Conservation (phyloP, 768 basidiomycete genomes). For the Pisolithus tinctorius region DNA sequence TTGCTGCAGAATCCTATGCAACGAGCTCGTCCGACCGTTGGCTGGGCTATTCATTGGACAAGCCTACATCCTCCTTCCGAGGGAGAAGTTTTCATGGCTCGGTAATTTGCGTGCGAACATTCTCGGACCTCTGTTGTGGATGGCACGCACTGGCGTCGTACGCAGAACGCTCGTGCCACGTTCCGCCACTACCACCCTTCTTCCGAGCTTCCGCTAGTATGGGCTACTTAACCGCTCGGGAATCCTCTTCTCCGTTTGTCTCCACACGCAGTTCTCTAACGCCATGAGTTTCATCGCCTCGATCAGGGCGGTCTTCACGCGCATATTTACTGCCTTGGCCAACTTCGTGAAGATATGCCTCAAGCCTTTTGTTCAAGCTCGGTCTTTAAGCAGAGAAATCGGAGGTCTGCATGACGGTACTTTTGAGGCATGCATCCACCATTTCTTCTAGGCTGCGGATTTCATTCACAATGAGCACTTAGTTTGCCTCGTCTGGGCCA, state of each 20-base stretch:
- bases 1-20: too few species aligned
- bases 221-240: too few species aligned
- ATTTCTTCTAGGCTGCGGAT: background rate
- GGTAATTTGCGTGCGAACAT: too few species aligned
- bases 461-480: background rate
- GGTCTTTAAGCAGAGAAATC: background rate
- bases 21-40: too few species aligned
- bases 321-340: constrained; percentile 4
- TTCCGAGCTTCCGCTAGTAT: too few species aligned
- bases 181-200: too few species aligned
- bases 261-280: background rate
- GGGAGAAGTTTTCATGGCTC: too few species aligned
- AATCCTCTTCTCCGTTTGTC: background rate
- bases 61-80: too few species aligned
- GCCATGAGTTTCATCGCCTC: background rate
- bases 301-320: background rate
- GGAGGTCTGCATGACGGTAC: background rate
- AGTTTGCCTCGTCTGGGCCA: background rate
- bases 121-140: too few species aligned
- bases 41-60: too few species aligned
- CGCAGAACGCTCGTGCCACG: too few species aligned
- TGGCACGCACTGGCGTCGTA: too few species aligned
- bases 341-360: constrained; percentile 8
- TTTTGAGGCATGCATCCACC: background rate
- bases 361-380: background rate